phyloP scores from a whole-genome alignment of 2,329 filamentous ascomycete species.

The Xylariales sp. region DNA sequence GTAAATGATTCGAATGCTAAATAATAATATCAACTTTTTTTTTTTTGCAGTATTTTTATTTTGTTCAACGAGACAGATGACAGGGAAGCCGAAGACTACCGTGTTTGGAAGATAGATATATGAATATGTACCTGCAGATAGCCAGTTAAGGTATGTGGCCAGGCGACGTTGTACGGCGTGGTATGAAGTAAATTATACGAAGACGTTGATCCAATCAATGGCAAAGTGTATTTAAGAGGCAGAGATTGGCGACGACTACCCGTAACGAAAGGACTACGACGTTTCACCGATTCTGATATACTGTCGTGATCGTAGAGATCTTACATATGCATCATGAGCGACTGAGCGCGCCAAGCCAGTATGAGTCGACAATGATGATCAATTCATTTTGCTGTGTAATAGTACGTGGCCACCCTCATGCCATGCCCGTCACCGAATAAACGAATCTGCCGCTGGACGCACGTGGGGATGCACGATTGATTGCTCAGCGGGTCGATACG shows the following conservation, averaged over 20 bases:
- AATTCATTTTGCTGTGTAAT: background rate
- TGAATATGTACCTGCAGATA: constrained; percentile 41
- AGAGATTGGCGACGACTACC: constrained; percentile 6
- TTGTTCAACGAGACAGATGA: background rate
- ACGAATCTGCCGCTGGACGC: constrained; percentile 3
- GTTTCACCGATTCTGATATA: constrained; percentile 32
- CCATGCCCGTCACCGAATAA: background rate
- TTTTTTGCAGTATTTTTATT: constrained; percentile 12
- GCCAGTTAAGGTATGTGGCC: constrained; percentile 34
- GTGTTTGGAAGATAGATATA: constrained; percentile 29
- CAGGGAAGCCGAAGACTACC: background rate
- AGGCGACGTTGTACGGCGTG: constrained; percentile 42
- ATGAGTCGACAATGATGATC: background rate
- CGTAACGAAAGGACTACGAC: constrained; percentile 16
- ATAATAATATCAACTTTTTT: background rate
- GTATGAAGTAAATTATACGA: constrained; percentile 38
- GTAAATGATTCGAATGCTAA: background rate
- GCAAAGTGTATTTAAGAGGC: background rate
- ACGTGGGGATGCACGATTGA: constrained; percentile 27
- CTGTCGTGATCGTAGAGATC: constrained; percentile 17
- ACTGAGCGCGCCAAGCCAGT: background rate
- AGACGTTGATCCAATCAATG: constrained; percentile 21
- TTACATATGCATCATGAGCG: constrained; percentile 1
- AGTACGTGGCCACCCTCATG: background rate
- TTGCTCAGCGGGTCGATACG: constrained; percentile 15